A percentile compares a stretch with the other conserved stretches of the same genome.
These are phyloP conservation scores for Lactifluus pinguis DNA, from an alignment of 768 basidiomycete species.

Conservation along the genomic window DNA sequence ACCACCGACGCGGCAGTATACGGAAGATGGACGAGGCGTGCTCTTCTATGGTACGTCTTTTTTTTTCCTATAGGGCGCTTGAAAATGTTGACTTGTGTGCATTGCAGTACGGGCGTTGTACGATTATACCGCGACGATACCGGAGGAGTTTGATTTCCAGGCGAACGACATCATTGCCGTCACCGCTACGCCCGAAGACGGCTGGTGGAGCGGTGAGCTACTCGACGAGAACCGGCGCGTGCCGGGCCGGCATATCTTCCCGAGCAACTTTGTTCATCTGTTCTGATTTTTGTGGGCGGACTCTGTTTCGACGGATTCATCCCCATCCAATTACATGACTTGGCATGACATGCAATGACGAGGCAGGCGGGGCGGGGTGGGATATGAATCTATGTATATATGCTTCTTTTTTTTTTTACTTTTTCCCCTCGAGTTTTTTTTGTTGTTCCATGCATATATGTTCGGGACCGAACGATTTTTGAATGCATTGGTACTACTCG, in stretches of 20 bases:
- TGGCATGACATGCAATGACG: not conserved
- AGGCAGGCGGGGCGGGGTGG: not conserved
- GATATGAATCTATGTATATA: not conserved
- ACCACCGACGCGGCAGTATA: slow-evolving; percentile 64
- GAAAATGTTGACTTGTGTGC: not conserved
- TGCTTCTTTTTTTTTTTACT: not conserved
- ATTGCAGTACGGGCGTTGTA: slow-evolving; percentile 77
- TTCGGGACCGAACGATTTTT: too few species aligned
- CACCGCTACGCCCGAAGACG: slow-evolving; percentile 87
- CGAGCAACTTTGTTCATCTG: slow-evolving; percentile 80
- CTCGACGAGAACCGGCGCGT: slow-evolving; percentile 68
- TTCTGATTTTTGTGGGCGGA: slow-evolving; percentile 34
- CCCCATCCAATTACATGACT: not conserved
- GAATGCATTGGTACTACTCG: too few species aligned
- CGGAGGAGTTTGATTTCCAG: slow-evolving; percentile 96
- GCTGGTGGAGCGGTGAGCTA: slow-evolving; percentile 94
- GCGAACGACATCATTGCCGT: slow-evolving; percentile 93
- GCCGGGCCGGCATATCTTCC: slow-evolving; percentile 70
- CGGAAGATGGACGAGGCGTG: slow-evolving; percentile 74
- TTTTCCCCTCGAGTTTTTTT: not conserved
- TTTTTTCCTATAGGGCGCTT: not conserved
- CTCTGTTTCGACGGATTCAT: not conserved
- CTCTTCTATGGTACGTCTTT: slow-evolving; percentile 72
- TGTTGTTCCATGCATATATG: too few species aligned
- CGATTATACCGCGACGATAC: slow-evolving; percentile 75